A percentile compares a stretch with the other conserved stretches of the same genome.
phyloP scores from a whole-genome alignment of 164 flowering plant species.

The Kingdonia uniflora region DNA sequence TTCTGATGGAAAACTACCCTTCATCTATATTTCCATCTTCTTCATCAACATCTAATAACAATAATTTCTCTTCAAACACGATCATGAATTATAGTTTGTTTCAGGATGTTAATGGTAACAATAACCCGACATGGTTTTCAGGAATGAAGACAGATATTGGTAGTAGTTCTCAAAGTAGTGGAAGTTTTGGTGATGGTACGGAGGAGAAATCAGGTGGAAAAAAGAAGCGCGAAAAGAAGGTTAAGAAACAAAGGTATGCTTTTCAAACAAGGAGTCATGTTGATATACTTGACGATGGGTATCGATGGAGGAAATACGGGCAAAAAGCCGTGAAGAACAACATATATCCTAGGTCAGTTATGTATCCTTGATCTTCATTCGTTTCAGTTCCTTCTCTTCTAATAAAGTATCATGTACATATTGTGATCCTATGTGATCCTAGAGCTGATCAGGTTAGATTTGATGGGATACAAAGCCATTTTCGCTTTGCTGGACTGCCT shows the following conservation, averaged over 20 bases:
- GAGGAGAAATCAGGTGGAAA: conserved; percentile 13
- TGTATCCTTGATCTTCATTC: background rate
- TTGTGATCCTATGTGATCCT: too few relatives aligned
- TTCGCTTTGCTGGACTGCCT: too few relatives aligned
- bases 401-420: too few relatives aligned
- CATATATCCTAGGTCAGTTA: conserved; percentile 64
- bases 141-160: background rate
- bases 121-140: background rate
- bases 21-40: background rate
- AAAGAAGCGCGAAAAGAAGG: conserved; percentile 39
- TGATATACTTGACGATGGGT: conserved; percentile 89
- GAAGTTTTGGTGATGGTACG: conserved; percentile 10
- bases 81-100: background rate
- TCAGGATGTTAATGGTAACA: background rate
- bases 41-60: background rate
- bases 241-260: conserved; percentile 45
- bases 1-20: background rate
- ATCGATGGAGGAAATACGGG: conserved; percentile 89
- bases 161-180: conserved; percentile 2
- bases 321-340: conserved; percentile 87
- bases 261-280: conserved; percentile 74
- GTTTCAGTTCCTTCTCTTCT: too few relatives aligned
- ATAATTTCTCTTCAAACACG: background rate
- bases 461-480: too few relatives aligned
- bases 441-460: too few relatives aligned